phyloP scores from a whole-genome alignment of 1,284 basidiomycete species.

The Tylopilus sp. region DNA sequence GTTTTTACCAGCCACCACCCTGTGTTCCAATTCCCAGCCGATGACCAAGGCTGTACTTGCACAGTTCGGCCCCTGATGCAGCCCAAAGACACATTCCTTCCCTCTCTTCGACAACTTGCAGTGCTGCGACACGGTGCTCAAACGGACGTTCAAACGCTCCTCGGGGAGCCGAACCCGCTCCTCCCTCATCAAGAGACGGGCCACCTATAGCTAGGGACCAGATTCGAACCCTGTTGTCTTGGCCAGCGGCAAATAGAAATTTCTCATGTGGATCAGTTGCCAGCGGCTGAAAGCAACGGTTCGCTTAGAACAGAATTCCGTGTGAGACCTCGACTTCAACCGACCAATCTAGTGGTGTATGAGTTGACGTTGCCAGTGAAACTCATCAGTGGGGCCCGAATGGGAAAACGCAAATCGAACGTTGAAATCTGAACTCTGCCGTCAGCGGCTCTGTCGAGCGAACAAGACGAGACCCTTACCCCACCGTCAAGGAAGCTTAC shows the following conservation, averaged over 20 bases:
- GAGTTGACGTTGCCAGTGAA: constrained; percentile 58
- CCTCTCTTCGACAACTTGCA: constrained; percentile 43
- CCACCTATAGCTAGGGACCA: constrained; percentile 63
- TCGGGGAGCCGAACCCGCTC: constrained; percentile 1
- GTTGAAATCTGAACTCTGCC: constrained; percentile 48
- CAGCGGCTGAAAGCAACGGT: constrained; percentile 47
- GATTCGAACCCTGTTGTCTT: constrained; percentile 56
- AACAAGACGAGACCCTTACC: constrained; percentile 37
- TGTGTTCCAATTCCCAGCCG: constrained; percentile 5
- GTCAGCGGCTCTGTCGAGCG: not conserved
- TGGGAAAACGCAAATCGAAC: constrained; percentile 60
- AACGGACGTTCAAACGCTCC: constrained; percentile 37
- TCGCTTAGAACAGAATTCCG: not conserved
- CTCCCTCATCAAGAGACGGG: constrained; percentile 29
- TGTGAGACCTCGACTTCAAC: constrained; percentile 13
- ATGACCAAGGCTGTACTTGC: constrained; percentile 44
- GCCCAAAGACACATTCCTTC: constrained; percentile 42
- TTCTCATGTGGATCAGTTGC: constrained; percentile 55
- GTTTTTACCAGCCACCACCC: constrained; percentile 1
- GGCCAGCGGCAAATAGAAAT: constrained; percentile 71
- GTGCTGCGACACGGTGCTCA: constrained; percentile 37
- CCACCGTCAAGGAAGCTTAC: constrained; percentile 57
- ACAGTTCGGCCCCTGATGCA: constrained; percentile 38
- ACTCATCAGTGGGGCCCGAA: constrained; percentile 41
- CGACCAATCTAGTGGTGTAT: constrained; percentile 49